These are phyloP conservation scores for Cladorrhinum sp. DNA, from an alignment of 2,329 filamentous ascomycete species.

Conservation along the genomic window DNA sequence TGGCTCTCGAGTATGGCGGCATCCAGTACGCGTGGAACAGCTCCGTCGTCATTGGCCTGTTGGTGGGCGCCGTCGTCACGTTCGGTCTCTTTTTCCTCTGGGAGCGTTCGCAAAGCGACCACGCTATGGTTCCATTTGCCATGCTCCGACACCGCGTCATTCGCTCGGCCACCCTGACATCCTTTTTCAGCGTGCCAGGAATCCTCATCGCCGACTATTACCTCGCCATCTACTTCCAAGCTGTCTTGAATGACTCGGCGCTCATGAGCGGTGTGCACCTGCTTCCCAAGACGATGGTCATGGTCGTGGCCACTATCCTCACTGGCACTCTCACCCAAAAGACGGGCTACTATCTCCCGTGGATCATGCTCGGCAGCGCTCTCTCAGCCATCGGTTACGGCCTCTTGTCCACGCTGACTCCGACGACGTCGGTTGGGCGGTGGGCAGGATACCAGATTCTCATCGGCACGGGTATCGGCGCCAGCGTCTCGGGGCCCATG, in stretches of 20 bases:
- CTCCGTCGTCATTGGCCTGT: conserved; percentile 36
- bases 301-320: background rate
- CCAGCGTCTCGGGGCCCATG: background rate
- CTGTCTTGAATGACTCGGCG: conserved; percentile 19
- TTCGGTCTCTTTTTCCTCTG: conserved; percentile 32
- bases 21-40: conserved; percentile 37
- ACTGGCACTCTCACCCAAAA: background rate
- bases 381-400: conserved; percentile 4
- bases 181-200: conserved; percentile 13
- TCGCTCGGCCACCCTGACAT: background rate
- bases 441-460: conserved; percentile 21
- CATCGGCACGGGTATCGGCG: conserved; percentile 12
- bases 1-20: conserved; percentile 46
- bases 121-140: conserved; percentile 35
- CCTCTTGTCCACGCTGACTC: background rate
- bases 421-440: conserved; percentile 9
- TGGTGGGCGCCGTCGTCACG: conserved; percentile 34
- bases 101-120: conserved; percentile 38
- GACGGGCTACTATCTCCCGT: conserved; percentile 18
- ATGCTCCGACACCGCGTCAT: conserved; percentile 7
- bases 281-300: conserved; percentile 12
- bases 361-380: conserved; percentile 1
- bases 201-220: conserved; percentile 18
- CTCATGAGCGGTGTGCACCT: conserved; percentile 26
- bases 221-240: conserved; percentile 28